phyloP scores from a whole-genome alignment of 2,329 filamentous ascomycete species.

The Fusarium sp. region DNA sequence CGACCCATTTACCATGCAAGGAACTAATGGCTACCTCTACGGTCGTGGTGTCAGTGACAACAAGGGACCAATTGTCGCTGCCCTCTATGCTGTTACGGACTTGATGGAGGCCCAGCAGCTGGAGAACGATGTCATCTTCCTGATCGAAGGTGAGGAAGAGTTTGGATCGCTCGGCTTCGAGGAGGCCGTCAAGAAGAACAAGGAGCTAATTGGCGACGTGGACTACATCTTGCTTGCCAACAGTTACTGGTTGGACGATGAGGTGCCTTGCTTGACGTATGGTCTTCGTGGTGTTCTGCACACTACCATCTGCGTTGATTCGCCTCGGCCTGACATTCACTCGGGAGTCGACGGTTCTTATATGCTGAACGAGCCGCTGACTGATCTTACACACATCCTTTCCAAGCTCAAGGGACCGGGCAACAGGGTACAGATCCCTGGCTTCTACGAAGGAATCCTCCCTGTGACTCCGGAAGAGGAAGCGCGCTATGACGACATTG shows the following conservation, averaged over 20 bases:
- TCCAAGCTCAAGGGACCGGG: slow-evolving; percentile 83
- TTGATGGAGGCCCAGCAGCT: slow-evolving; percentile 85
- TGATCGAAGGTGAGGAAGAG: slow-evolving; percentile 98
- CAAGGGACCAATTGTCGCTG: slow-evolving; percentile 95
- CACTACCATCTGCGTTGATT: slow-evolving; percentile 89
- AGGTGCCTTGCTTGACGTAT: slow-evolving; percentile 95
- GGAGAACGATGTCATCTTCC: slow-evolving; percentile 88
- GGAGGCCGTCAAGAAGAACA: slow-evolving; percentile 82
- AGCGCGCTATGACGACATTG: slow-evolving; percentile 85
- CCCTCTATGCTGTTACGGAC: slow-evolving; percentile 92
- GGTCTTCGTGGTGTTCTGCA: slow-evolving; percentile 94
- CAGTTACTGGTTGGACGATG: slow-evolving; percentile 98
- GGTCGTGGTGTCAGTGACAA: slow-evolving; percentile 98
- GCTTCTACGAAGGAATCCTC: slow-evolving; percentile 88
- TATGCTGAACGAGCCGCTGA: slow-evolving; percentile 89
- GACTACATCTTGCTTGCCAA: slow-evolving; percentile 97
- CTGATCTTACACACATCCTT: slow-evolving; percentile 87
- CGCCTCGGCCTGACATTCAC: slow-evolving; percentile 88
- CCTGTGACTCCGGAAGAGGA: slow-evolving; percentile 81
- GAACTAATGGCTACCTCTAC: slow-evolving; percentile 92
- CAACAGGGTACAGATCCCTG: slow-evolving; percentile 85
- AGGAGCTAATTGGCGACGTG: slow-evolving; percentile 86
- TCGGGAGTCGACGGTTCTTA: slow-evolving; percentile 97
- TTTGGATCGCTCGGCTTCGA: slow-evolving; percentile 92
- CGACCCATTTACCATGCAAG: slow-evolving; percentile 90